Conservation (phyloP, 2,329 filamentous ascomycete genomes). For the Fusarium penzigii region DNA sequence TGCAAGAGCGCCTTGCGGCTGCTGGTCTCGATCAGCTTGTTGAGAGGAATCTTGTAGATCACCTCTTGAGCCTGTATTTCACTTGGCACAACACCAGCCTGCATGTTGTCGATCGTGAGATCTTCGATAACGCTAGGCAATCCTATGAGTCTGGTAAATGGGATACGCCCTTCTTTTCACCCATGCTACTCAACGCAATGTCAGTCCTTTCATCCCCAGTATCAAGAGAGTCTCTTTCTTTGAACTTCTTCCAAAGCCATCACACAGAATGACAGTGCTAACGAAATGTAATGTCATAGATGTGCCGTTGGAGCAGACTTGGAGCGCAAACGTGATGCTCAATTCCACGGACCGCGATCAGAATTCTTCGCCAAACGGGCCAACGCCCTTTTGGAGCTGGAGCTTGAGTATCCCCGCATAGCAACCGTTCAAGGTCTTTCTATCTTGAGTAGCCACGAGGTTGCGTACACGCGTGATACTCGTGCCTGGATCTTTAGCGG, state of each 20-base stretch:
- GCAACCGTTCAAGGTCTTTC: constrained; percentile 2
- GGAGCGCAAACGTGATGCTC: background rate
- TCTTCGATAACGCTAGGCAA: background rate
- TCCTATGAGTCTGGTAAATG: background rate
- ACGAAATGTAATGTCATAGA: too few relatives aligned
- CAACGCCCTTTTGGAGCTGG: constrained; percentile 1
- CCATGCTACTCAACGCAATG: background rate
- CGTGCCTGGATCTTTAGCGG: constrained; percentile 4
- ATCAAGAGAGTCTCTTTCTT: too few relatives aligned
- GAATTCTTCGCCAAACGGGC: constrained; percentile 5
- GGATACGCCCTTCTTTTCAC: background rate
- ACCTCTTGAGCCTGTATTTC: constrained; percentile 6
- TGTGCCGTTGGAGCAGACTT: constrained; percentile 2
- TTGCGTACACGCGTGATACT: constrained; percentile 1
- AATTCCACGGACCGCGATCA: background rate
- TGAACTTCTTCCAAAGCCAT: too few relatives aligned
- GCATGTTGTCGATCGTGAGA: background rate
- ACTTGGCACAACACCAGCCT: constrained; percentile 8
- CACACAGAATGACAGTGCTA: too few relatives aligned
- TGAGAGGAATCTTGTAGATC: background rate
- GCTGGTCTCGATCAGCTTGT: background rate
- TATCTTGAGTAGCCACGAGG: constrained; percentile 3
- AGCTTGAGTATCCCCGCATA: constrained; percentile 1
- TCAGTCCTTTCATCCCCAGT: too few relatives aligned
- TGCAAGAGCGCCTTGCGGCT: background rate